Conservation (phyloP, 306 rosid genomes). For the Castanospermum australe region DNA sequence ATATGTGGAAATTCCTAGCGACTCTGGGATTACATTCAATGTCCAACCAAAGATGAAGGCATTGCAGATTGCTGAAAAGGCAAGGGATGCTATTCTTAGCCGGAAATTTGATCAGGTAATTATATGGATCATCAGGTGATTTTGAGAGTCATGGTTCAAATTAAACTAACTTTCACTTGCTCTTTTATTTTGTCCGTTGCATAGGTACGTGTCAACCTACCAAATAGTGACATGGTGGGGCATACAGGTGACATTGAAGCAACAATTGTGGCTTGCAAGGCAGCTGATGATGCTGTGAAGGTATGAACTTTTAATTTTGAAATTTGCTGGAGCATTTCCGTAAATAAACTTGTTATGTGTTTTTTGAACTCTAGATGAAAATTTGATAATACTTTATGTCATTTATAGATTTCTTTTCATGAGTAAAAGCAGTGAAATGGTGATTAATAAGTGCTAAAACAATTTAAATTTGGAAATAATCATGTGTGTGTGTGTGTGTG, state of each 20-base stretch:
- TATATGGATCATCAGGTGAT: neutral
- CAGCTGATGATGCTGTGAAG: slow-evolving; percentile 93
- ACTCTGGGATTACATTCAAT: slow-evolving; percentile 86
- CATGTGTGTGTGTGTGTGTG: neutral
- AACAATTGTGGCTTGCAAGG: slow-evolving; percentile 96
- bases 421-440: neutral
- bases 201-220: slow-evolving; percentile 94
- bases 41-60: slow-evolving; percentile 94
- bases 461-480: neutral
- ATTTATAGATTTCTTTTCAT: neutral
- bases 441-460: neutral
- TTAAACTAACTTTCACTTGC: neutral
- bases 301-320: slow-evolving; percentile 39
- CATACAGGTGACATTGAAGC: slow-evolving; percentile 93
- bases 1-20: slow-evolving; percentile 95
- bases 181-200: slow-evolving; percentile 8
- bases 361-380: neutral
- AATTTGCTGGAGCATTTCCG: neutral
- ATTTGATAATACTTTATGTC: neutral
- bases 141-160: neutral
- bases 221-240: slow-evolving; percentile 98
- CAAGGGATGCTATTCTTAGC: slow-evolving; percentile 91
- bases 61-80: slow-evolving; percentile 81
- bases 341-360: neutral
- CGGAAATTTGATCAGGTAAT: slow-evolving; percentile 64